Percentiles rank a stretch among this genome's conserved stretches.
phyloP scores from a whole-genome alignment of 1,284 basidiomycete genomes.

The Tilletia horrida region DNA sequence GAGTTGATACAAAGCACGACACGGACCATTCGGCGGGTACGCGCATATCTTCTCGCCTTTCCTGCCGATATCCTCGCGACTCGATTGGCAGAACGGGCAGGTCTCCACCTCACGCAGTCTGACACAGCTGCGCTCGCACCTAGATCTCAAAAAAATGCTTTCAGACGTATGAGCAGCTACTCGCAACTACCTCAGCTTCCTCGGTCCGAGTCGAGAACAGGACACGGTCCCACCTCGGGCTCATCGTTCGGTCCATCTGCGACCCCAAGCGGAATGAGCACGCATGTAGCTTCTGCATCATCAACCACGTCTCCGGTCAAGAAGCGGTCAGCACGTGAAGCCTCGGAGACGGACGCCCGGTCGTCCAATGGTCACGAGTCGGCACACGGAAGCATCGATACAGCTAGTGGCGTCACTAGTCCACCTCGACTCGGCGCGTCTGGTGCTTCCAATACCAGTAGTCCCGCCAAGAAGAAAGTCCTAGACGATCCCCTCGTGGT shows the following conservation, averaged over 20 bases:
- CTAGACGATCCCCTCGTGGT: slow-evolving; percentile 63
- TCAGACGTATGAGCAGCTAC: slow-evolving; percentile 9
- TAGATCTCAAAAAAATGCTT: background rate
- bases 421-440: too few relatives aligned
- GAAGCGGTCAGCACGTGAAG: background rate
- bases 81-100: slow-evolving; percentile 5
- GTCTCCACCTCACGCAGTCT: background rate
- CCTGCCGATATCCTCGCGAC: slow-evolving; percentile 23
- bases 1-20: slow-evolving; percentile 30
- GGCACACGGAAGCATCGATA: background rate
- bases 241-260: background rate
- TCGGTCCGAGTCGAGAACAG: background rate
- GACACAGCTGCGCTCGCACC: background rate
- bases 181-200: slow-evolving; percentile 14
- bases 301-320: background rate
- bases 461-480: background rate
- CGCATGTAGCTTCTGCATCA: background rate
- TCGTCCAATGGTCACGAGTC: background rate
- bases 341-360: background rate
- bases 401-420: background rate
- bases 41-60: slow-evolving; percentile 35
- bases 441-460: background rate
- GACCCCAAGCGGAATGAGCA: background rate
- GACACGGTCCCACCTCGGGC: background rate
- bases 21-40: slow-evolving; percentile 35